phyloP scores from a whole-genome alignment of 148 eudicot genomes.

The Rhododendron griersonianum region DNA sequence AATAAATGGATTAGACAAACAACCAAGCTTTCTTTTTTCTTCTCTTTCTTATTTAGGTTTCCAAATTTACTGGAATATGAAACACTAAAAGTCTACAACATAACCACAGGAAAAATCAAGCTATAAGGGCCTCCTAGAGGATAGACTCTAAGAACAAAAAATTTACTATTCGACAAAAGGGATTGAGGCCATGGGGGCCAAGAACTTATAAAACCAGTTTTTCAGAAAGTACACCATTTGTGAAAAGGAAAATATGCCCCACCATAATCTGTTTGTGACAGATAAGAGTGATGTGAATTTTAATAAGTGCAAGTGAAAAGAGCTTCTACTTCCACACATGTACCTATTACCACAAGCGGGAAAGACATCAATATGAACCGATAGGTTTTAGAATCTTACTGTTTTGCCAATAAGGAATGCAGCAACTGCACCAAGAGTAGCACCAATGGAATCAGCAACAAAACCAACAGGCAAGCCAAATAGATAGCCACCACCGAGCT shows the following conservation, averaged over 20 bases:
- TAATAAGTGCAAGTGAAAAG: background rate
- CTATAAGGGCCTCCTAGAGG: background rate
- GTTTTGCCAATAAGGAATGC: slow-evolving; percentile 92
- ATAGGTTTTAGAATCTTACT: slow-evolving; percentile 38
- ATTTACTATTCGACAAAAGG: background rate
- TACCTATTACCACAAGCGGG: background rate
- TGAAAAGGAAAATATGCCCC: background rate
- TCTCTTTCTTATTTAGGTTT: background rate
- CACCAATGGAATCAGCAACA: slow-evolving; percentile 85
- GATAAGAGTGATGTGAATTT: background rate
- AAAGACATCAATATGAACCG: background rate
- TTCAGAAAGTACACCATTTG: background rate
- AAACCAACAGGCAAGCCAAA: slow-evolving; percentile 89
- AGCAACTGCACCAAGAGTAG: slow-evolving; percentile 83
- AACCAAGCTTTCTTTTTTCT: background rate
- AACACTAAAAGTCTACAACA: background rate
- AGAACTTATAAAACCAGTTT: background rate
- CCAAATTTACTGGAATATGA: background rate
- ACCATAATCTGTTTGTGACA: background rate
- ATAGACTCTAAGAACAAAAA: background rate
- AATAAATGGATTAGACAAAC: background rate
- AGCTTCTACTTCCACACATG: background rate
- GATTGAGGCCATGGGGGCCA: background rate
- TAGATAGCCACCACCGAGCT: slow-evolving; percentile 98
- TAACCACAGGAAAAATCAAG: background rate